Evolutionary conservation across 352 stramenopile genomes (phyloP).

Genomic region (Globisporangium middletonii): DNA sequence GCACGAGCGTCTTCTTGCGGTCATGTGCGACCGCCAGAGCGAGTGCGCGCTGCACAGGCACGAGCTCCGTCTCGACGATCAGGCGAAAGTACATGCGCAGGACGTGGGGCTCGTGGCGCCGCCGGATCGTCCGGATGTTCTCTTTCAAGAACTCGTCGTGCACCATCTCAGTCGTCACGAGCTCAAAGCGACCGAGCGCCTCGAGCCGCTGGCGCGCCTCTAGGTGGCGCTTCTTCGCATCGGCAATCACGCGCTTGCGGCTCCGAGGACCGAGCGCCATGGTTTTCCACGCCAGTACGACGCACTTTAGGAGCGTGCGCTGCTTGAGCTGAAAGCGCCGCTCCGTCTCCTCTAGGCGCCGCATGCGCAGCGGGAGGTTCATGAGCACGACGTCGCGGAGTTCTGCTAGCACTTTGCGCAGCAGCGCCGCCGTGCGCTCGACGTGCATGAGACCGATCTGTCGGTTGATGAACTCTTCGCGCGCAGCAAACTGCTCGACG

Average conservation of each 20-base stretch:
- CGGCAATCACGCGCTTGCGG: conserved; percentile 38
- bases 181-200: conserved; percentile 47
- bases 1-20: conserved; percentile 25
- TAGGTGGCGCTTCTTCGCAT: conserved; percentile 36
- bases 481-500: conserved; percentile 60
- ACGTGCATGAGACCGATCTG: conserved; percentile 42
- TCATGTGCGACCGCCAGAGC: conserved; percentile 28
- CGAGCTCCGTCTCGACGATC: conserved; percentile 29
- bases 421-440: conserved; percentile 24
- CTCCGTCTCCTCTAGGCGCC: conserved; percentile 47
- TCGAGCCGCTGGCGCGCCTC: conserved; percentile 53
- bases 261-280: conserved; percentile 51
- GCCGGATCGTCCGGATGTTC: conserved; percentile 55
- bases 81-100: conserved; percentile 52
- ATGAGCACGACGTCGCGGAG: conserved; percentile 67
- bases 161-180: conserved; percentile 73
- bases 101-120: conserved; percentile 21
- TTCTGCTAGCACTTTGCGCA: conserved; percentile 50
- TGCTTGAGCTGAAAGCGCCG: conserved; percentile 43
- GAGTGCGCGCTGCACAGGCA: conserved; percentile 39
- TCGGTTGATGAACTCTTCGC: conserved; percentile 54
- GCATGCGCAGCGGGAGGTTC: conserved; percentile 49
- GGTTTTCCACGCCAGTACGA: conserved; percentile 48
- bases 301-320: conserved; percentile 20
- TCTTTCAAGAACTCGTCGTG: conserved; percentile 77